phyloP scores from a whole-genome alignment of 441 rosid species.

The Rhodomyrtus psidioides region DNA sequence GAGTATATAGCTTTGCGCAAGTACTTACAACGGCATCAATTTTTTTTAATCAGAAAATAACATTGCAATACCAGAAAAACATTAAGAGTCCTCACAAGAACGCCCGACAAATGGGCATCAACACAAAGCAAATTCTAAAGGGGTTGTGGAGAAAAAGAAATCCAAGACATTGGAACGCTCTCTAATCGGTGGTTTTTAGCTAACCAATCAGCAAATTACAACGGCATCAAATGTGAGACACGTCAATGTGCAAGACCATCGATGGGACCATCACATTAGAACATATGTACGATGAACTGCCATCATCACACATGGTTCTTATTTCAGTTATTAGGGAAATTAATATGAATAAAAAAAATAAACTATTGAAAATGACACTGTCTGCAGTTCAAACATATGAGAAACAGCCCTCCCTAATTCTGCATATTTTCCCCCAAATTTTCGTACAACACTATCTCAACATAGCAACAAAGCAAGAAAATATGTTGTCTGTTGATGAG shows the following conservation, averaged over 20 bases:
- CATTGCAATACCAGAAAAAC: too few relatives aligned
- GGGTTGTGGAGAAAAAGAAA: too few relatives aligned
- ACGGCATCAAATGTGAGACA: not conserved
- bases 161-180: too few relatives aligned
- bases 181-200: too few relatives aligned
- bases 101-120: too few relatives aligned
- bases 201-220: not conserved
- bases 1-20: not conserved
- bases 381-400: not conserved
- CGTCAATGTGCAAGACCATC: not conserved
- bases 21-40: not conserved
- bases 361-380: not conserved
- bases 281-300: not conserved
- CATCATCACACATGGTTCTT: not conserved
- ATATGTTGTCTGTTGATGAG: not conserved
- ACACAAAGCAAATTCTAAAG: too few relatives aligned
- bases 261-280: not conserved
- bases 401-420: not conserved
- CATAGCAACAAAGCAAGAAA: not conserved
- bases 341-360: not conserved
- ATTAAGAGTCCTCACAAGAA: too few relatives aligned
- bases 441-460: constrained; percentile 4
- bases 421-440: constrained; percentile 6
- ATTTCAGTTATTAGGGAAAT: not conserved
- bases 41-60: too few relatives aligned